These are phyloP conservation scores for Salvia splendens DNA, from an alignment of 257 asterid genomes.

Conservation along the genomic window DNA sequence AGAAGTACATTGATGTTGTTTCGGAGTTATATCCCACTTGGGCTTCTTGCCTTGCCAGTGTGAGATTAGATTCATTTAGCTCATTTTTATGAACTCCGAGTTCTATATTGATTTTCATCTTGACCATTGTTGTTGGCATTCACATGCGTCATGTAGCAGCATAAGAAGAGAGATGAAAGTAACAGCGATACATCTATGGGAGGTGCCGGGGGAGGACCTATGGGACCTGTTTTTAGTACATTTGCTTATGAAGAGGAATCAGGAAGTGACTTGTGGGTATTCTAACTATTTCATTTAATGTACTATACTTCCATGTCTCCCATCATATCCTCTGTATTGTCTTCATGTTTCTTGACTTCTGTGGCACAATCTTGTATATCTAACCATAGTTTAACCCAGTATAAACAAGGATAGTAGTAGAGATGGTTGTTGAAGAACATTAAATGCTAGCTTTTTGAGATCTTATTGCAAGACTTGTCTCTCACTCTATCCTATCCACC, in stretches of 20 bases:
- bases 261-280: constrained; percentile 76
- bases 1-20: constrained; percentile 80
- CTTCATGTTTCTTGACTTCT: not conserved
- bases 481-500: too few species aligned
- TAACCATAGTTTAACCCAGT: not conserved
- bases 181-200: constrained; percentile 43
- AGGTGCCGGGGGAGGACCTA: constrained; percentile 77
- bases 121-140: constrained; percentile 14
- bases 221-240: constrained; percentile 98
- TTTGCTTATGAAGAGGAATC: constrained; percentile 79
- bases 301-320: constrained; percentile 14
- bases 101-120: constrained; percentile 16
- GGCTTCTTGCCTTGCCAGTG: constrained; percentile 63
- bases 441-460: too few species aligned
- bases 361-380: constrained; percentile 11
- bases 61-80: constrained; percentile 47
- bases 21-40: constrained; percentile 86
- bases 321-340: constrained; percentile 12
- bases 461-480: too few species aligned
- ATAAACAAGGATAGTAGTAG: too few species aligned
- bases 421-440: too few species aligned
- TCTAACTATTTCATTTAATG: constrained; percentile 24
- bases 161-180: constrained; percentile 56
- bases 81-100: constrained; percentile 12
- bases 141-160: constrained; percentile 40